Evolutionary conservation across 495 filamentous ascomycete genomes (phyloP), one percentile per base, ranked within the genome.

Genomic region (Hypoxylon lienhwacheense): DNA sequence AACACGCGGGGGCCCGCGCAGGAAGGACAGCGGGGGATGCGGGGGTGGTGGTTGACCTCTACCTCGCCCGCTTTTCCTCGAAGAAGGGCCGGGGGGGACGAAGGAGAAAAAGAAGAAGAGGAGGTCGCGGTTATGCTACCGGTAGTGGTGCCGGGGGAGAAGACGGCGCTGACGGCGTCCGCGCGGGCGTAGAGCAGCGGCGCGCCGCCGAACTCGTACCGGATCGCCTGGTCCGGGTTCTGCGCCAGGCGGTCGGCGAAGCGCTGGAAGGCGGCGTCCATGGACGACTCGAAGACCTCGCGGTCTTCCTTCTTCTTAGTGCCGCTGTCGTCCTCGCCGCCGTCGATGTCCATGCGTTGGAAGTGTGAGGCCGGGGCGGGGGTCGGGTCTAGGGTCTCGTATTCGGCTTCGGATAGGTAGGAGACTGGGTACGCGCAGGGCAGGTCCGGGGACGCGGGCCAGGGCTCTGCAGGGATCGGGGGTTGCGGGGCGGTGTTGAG

Each of bases 191-290:
- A 98, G 8, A 97, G 77, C 29, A 99, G 67, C 17, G 95, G 92
- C 17, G 72, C 57, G 0, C 93, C 95, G 1, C 73, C 76, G 68
- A 89, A 95, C 67, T 97, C 91, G 64, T 97, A 99, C 32, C 95
- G 84, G 25, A 99, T 83, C 10, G 91, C 85, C 63, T 98, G 93
- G 55, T 96, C 90, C 0, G 93, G 90, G 70, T 98, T 98, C 67
- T 97, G 89, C 0, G 81, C 82, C 5, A 97, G 77, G 2, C 90
- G 75, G 61, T 91, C 91, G 0, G 95, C 91, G 67, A 99, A 90
- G 47, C 83, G 85, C 67, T 96, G 90, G 73, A 99, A 99, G 0
- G 85, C 84, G 36, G 84, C 87, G 74, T 98, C 93, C 64, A 95
- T 79, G 26, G 71, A 78, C 17, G 85, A 89, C 63, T 97, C 92